Evolutionary conservation across 148 eudicot genomes (phyloP), one percentile per base, ranked within the genome.

Genomic region (Fallopia convolvulus): DNA sequence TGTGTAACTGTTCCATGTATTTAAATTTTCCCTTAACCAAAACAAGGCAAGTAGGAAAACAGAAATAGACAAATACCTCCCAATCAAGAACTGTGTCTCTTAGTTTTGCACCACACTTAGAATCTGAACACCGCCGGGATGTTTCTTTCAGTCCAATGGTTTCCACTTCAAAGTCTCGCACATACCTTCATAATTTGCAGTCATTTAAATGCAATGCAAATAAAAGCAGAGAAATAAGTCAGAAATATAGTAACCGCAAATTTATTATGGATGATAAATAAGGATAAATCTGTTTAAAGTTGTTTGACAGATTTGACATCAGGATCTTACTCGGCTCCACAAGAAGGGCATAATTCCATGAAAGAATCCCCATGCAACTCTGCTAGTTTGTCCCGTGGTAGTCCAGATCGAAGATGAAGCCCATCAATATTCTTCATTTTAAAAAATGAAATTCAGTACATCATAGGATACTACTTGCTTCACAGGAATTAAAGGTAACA

Each of bases 311-410:
- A 33, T 60, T 76, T 75, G 72, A 61, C 33, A 61, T 26, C 66
- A 84, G 79, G 76, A 42, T 76, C 97, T 85, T 90, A 95, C 99
- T 95, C 99, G 46, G 76, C 66, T 79, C 93, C 94, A 86, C 99
- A 95, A 20, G 97, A 86, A 80, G 93, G 82, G 83, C 97, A 95
- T 42, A 75, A 50, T 86, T 95, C 99, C 93, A 90, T 85, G 82
- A 95, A 95, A 23, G 99, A 91, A 84, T 95, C 84, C 79, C 99
- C 99, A 81, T 95, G 97, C 82, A 95, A 80, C 81, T 95, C 99
- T 8, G 99, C 74, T 78, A 95, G 97, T 83, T 88, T 95, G 75
- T 91, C 90, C 84, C 97, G 85, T 1, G 94, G 89, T 76, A 95
- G 80, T 58, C 99, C 99, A 42, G 97, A 93, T 41, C 99, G 99